A percentile compares a stretch with the other conserved stretches of the same genome.
phyloP scores from a whole-genome alignment of 176 grass and related monocot species.

The Bothriochloa decipiens region DNA sequence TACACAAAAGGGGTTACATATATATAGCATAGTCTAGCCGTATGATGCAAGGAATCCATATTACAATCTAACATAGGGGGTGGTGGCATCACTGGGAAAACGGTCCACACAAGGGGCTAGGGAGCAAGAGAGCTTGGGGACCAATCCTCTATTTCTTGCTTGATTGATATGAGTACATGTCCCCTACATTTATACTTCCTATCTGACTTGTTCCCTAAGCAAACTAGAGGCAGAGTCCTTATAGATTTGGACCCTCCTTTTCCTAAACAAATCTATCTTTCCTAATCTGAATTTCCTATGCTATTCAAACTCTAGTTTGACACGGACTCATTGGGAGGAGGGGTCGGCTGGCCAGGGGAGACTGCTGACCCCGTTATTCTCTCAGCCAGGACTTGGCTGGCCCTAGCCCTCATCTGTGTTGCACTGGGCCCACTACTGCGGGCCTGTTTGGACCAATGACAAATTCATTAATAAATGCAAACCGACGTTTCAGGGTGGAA shows the following conservation, averaged over 20 bases:
- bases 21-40: no score
- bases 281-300: background rate
- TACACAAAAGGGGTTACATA: background rate
- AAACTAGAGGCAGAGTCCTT: background rate
- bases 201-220: background rate
- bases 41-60: background rate
- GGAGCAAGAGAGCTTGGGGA: background rate
- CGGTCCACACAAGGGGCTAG: background rate
- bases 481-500: background rate
- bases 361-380: background rate
- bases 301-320: background rate
- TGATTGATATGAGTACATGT: background rate
- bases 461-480: slow-evolving; percentile 13
- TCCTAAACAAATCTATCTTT: background rate
- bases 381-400: background rate
- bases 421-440: background rate
- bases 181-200: background rate
- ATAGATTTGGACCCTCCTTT: background rate
- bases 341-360: no score
- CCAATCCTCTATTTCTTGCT: background rate
- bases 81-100: background rate
- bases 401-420: background rate
- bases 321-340: background rate
- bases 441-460: background rate
- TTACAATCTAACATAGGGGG: background rate